Evolutionary conservation across 2,329 filamentous ascomycete genomes (phyloP), one percentile per base, ranked within the genome.

Genomic region (Fusarium transvaalense): DNA sequence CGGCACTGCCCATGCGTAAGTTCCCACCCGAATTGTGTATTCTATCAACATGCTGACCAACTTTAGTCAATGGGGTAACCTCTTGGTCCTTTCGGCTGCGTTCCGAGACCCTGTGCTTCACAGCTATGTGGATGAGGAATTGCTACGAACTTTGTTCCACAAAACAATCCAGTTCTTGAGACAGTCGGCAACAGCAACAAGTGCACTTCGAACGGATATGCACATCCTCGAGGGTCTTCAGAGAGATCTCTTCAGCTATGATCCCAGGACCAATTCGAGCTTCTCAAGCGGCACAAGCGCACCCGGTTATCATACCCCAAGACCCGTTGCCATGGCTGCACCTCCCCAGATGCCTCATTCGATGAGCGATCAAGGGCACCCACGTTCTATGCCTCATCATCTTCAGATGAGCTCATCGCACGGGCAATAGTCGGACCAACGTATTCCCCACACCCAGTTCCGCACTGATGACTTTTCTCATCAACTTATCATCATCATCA

Each of bases 1-100:
- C 79, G 94, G 95, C 53, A 98, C 95, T 19, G 92, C 94, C 66
- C 95, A 97, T 84, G 94, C 95, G 92, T 97, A 92, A 88, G 93
- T 89, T 14, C 35, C 3, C 31, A 21, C 32, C 15, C 46, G 29
- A 9, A 45, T 15, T 13, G 6, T 19, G 15, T 7, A 14, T 29
- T 2, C 37, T 15, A 37, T 12, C 10, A 45, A 48, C 21, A 29
- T 21, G 10, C 73, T 76, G 45, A 75, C 43, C 21, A 27, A 13
- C 7, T 23, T 32, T 31, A 97, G 94, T 8, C 96, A 99, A 93
- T 99, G 97, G 83, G 95, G 96, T 61, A 98, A 98, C 77, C 88
- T 97, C 75, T 84, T 98, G 48, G 93, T 97, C n/a, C 87, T 99
- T 4, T 89, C 92, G 27, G 94, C 95, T 2, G 92, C 91, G 5